phyloP scores from a whole-genome alignment of 352 stramenopile species.

The Globisporangium cylindrosporum region DNA sequence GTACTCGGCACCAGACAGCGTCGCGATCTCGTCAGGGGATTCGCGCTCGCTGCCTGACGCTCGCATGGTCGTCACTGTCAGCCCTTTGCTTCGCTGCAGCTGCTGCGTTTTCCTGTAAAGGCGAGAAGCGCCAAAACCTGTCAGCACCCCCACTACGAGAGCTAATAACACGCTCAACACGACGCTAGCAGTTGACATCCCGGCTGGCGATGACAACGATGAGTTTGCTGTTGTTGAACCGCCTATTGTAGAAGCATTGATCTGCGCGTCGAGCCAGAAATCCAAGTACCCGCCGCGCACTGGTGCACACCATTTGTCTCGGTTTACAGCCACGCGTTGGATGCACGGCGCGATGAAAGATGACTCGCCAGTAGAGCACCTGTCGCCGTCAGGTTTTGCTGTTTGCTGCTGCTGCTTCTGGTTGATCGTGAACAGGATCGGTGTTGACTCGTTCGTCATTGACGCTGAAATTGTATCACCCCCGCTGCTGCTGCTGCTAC shows the following conservation, averaged over 20 bases:
- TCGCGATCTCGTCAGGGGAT: conserved; percentile 3
- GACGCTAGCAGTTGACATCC: neutral
- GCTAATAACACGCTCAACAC: neutral
- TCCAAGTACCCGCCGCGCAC: conserved; percentile 7
- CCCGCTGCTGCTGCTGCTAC: neutral
- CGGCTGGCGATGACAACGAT: neutral
- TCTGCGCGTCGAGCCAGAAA: conserved; percentile 7
- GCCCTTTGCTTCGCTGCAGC: neutral
- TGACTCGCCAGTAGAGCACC: neutral
- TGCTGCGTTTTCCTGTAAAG: neutral
- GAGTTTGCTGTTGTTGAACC: neutral
- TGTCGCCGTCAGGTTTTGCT: neutral
- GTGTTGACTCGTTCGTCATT: neutral
- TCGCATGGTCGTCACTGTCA: conserved; percentile 5
- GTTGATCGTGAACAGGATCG: conserved; percentile 10
- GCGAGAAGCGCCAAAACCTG: neutral
- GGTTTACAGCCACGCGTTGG: conserved; percentile 1
- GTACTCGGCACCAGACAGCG: conserved; percentile 3
- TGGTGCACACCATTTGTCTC: conserved; percentile 5
- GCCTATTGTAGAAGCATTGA: neutral
- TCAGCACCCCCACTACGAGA: neutral
- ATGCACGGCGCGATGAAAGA: conserved; percentile 9
- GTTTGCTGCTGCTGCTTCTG: neutral
- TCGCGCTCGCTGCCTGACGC: neutral
- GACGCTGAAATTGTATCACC: neutral